Conservation (phyloP, 2,329 filamentous ascomycete genomes). For the Ophiostoma ips region DNA sequence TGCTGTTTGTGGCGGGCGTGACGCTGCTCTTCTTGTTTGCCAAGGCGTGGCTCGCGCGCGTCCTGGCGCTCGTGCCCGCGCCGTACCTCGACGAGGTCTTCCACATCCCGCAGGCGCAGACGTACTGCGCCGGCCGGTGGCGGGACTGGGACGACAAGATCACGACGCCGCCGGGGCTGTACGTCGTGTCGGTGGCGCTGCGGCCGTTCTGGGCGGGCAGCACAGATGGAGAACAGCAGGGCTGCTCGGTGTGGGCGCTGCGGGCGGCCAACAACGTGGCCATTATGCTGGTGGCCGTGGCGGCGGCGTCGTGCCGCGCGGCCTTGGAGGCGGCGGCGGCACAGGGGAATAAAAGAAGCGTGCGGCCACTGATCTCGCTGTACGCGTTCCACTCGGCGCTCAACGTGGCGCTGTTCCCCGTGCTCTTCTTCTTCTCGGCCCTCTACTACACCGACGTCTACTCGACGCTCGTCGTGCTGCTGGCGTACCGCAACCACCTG, state of each 20-base stretch:
- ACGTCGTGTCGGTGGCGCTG: conserved; percentile 11
- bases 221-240: conserved; percentile 4
- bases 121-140: conserved; percentile 66
- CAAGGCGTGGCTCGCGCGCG: conserved; percentile 26
- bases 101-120: conserved; percentile 81
- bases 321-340: conserved; percentile 28
- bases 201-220: conserved; percentile 4
- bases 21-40: conserved; percentile 18
- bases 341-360: conserved; percentile 20
- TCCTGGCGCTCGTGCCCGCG: conserved; percentile 30
- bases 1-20: conserved; percentile 9
- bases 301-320: conserved; percentile 38
- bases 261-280: conserved; percentile 35
- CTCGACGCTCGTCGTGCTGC: conserved; percentile 62
- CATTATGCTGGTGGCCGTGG: conserved; percentile 27
- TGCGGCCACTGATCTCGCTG: conserved; percentile 26
- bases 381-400: conserved; percentile 48
- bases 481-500: conserved; percentile 49
- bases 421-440: conserved; percentile 89
- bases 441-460: conserved; percentile 91
- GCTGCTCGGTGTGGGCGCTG: conserved; percentile 24
- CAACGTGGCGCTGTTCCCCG: conserved; percentile 75
- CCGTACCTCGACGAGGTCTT: conserved; percentile 65
- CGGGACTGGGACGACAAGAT: conserved; percentile 88
- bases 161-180: conserved; percentile 81